phyloP scores from a whole-genome alignment of 495 filamentous ascomycete genomes.

The Trypethelium eluteriae region DNA sequence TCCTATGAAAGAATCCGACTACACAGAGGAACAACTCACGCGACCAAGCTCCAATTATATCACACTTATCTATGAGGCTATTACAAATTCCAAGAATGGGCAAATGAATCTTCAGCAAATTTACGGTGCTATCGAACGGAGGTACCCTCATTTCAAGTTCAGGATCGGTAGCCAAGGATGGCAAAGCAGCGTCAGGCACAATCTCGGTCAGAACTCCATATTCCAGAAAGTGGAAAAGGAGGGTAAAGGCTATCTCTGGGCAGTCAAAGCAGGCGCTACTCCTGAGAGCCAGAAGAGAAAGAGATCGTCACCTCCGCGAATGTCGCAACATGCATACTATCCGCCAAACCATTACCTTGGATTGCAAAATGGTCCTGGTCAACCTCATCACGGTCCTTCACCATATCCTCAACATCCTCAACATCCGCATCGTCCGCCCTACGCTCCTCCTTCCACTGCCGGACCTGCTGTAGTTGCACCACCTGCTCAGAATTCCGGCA shows the following conservation, averaged over 20 bases:
- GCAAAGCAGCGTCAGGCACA: conserved; percentile 96
- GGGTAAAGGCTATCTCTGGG: conserved; percentile 38
- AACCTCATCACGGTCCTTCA: background rate
- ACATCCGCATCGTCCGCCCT: background rate
- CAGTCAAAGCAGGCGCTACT: conserved; percentile 29
- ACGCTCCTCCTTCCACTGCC: background rate
- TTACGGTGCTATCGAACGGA: conserved; percentile 77
- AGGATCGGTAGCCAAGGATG: conserved; percentile 74
- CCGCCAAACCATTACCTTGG: conserved; percentile 19
- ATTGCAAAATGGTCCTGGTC: background rate
- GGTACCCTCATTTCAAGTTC: conserved; percentile 87
- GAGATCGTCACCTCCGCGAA: conserved; percentile 26
- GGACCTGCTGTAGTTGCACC: conserved; percentile 7
- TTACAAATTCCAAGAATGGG: conserved; percentile 56
- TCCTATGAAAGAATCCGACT: conserved; percentile 63
- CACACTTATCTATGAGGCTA: conserved; percentile 80
- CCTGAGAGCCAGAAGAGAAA: conserved; percentile 36
- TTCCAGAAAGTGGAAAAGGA: conserved; percentile 71
- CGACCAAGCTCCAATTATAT: conserved; percentile 86
- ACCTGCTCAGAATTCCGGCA: conserved; percentile 1
- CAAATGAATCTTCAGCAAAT: conserved; percentile 86
- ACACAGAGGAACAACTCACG: conserved; percentile 73
- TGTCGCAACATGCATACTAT: conserved; percentile 17
- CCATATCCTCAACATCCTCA: background rate
- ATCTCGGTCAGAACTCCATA: conserved; percentile 78